A percentile compares a stretch with the other conserved stretches of the same genome.
These are phyloP conservation scores for Hypericum androsaemum DNA, from an alignment of 345 rosid genomes.

Conservation along the genomic window DNA sequence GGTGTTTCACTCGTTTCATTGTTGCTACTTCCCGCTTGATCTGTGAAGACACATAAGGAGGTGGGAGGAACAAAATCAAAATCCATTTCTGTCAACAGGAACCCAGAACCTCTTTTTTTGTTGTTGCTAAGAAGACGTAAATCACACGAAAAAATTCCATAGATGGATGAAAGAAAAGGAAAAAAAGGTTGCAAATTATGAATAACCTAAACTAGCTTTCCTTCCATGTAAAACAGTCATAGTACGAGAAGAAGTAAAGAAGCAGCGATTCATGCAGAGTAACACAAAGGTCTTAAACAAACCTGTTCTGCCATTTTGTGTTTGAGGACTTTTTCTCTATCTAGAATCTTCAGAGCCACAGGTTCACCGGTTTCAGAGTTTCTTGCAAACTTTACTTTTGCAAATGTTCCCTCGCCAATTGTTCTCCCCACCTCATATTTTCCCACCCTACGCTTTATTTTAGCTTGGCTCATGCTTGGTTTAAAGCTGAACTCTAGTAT, in stretches of 20 bases:
- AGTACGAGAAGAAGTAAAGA: neutral
- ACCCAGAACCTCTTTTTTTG: no score
- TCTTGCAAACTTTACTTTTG: slow-evolving; percentile 90
- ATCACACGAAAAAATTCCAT: no score
- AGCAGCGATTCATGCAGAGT: no score
- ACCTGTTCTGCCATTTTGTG: slow-evolving; percentile 99
- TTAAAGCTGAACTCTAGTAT: slow-evolving; percentile 10
- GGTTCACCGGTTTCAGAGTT: slow-evolving; percentile 75
- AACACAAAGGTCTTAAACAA: neutral
- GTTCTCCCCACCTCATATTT: slow-evolving; percentile 94
- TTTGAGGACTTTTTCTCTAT: slow-evolving; percentile 90
- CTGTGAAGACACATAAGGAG: slow-evolving; percentile 31
- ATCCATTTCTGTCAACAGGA: neutral
- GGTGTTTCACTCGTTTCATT: slow-evolving; percentile 92
- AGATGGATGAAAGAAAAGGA: no score
- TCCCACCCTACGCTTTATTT: slow-evolving; percentile 74
- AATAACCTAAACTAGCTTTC: no score
- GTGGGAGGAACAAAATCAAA: neutral
- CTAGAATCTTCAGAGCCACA: slow-evolving; percentile 93
- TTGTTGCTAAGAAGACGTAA: no score
- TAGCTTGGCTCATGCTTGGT: slow-evolving; percentile 47
- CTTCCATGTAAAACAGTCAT: no score
- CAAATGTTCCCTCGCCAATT: slow-evolving; percentile 95
- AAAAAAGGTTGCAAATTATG: no score
- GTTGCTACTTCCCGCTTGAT: slow-evolving; percentile 83